Base-by-base conservation (phyloP, 2,329 filamentous ascomycete species). In the Talaromyces sp. region DNA sequence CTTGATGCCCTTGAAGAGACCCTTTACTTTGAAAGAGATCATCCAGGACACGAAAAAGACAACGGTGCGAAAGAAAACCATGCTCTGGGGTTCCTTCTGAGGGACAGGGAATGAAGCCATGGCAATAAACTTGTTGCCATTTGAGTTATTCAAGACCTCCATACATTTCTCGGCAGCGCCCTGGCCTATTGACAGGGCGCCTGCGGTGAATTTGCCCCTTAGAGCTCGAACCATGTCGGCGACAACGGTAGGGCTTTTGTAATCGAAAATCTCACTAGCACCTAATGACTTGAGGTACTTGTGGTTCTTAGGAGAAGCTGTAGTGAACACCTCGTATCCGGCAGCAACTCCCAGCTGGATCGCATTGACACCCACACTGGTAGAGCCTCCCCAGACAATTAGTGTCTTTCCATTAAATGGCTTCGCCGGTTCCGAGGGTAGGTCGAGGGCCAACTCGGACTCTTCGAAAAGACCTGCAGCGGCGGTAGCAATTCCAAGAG, bases 251-350 rank as follows among this genome's bases (percentile, higher is more conserved):
- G 61, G n/a, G n/a, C 66, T 63, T 33, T 59, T 57, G 19, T 60
- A 60, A 39, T 57, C 78, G 53, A 79, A 78, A 0, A 76, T 75
- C 2, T 74, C 53, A 25, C 28, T 54, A 15, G 57, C 57, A 36
- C 61, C 57, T 9, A 60, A 54, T 15, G 39, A 17, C 27, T 57
- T 57, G 11, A 86, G 75, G 32, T 71, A 70, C 32, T 81, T 66
- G 0, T 80, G 78, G 68, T 86, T 86, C 7, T 77, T 76, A 13
- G 81, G 77, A 0, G 78, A 80, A 0, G 79, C 82, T 0, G 82
- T 84, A 0, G 83, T 87, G 39, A 88, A 81, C 1, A 85, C 79
- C 1, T 59, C 75, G 2, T 80, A 78, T 0, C 81, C 81, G 1
- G 71, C 72, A 0, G 79, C 77, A 61, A 72, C 67, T 70, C 82